Evolutionary conservation across 371 early-diverging fungal species (phyloP), one percentile per base, ranked within the genome.

Genomic region (Capillidium heterosporum): DNA sequence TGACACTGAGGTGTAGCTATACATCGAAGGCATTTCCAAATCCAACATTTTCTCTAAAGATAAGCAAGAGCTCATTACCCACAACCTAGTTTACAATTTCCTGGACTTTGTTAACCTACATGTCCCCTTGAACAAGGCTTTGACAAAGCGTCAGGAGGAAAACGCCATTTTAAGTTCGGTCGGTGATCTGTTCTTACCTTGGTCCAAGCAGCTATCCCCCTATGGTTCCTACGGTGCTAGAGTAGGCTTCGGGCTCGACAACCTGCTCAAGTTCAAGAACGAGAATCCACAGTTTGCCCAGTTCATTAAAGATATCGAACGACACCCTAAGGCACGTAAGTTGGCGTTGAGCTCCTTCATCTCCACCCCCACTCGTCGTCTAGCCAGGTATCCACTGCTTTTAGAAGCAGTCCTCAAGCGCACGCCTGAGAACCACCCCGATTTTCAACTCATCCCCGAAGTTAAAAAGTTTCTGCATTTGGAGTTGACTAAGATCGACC

Each of bases 181-280:
- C 27, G 93, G 93, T 31, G 92, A 92, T 63, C 78, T 91, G 28
- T 77, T 95, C 60, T 57, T 85, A 32, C 66, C 72, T 31, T 76
- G 84, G 60, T 82, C 84, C 11, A 65, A 71, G 40, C 71, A 76
- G 26, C 82, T 92, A 51, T 69, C 81, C 32, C 82, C 84, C 0
- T 91, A 88, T 64, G 81, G 91, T 17, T 73, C 74, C 32, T 95
- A 95, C 66, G 89, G 92, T 41, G 82, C 86, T 1, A 81, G 87
- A 63, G 89, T 91, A 62, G 75, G 82, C 32, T 80, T 80, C 63
- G 82, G 84, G 40, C 85, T 85, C 63, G 76, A 86, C 62, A 72
- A 73, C 17, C 75, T 91, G 50, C 90, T 89, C 32, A 76, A 73
- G 1, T 91, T 91, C 56, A 79, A 76, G 60, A 71, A 72, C 29